phyloP scores from a whole-genome alignment of 2,329 filamentous ascomycete genomes.

The Blastomyces percursus region DNA sequence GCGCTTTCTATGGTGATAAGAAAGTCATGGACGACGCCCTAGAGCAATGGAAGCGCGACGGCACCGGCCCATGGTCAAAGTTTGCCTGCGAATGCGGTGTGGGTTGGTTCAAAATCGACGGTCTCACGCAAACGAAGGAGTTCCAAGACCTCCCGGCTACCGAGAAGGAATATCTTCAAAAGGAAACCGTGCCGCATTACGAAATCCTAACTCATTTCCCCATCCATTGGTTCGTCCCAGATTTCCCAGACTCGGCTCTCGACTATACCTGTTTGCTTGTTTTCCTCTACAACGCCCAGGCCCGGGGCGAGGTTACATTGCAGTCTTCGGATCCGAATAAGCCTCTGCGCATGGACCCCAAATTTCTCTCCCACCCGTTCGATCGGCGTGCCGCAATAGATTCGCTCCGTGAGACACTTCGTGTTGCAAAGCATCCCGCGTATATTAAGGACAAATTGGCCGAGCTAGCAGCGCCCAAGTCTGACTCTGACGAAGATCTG shows the following conservation, averaged over 20 bases:
- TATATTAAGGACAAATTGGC: constrained; percentile 37
- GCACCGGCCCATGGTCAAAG: constrained; percentile 27
- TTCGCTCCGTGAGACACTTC: constrained; percentile 35
- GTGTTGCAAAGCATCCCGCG: constrained; percentile 34
- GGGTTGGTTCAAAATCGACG: constrained; percentile 36
- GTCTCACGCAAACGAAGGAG: constrained; percentile 34
- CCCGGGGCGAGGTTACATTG: constrained; percentile 42
- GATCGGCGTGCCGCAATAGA: constrained; percentile 44
- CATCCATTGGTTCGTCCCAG: constrained; percentile 33
- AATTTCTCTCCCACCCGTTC: constrained; percentile 44
- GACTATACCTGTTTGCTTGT: constrained; percentile 37
- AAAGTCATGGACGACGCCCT: constrained; percentile 36
- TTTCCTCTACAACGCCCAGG: constrained; percentile 46
- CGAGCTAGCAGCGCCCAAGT: constrained; percentile 35
- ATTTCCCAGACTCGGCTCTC: constrained; percentile 26
- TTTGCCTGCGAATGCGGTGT: constrained; percentile 22
- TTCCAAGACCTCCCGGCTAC: constrained; percentile 40
- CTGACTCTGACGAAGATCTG: constrained; percentile 45
- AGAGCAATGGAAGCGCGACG: constrained; percentile 39
- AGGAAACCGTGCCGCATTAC: constrained; percentile 46
- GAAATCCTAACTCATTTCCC: constrained; percentile 44
- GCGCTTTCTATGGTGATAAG: constrained; percentile 37
- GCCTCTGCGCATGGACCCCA: constrained; percentile 44
- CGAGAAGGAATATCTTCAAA: constrained; percentile 36
- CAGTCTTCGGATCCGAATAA: constrained; percentile 42